Conservation (phyloP, 345 rosid species). For the Eucalyptus erythrocorys region DNA sequence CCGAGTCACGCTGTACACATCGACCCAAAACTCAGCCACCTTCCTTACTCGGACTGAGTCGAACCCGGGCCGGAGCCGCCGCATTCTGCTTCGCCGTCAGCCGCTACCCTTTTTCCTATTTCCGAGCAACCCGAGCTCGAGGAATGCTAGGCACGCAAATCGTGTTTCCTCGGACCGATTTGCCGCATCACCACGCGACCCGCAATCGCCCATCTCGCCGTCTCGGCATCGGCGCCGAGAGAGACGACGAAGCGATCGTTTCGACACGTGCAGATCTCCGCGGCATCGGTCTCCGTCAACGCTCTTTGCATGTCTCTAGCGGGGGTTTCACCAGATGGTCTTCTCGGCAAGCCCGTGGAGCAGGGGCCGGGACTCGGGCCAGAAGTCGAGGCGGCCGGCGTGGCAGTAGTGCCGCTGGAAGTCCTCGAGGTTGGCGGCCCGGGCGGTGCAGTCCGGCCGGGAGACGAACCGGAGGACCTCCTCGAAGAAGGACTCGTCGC, state of each 20-base stretch:
- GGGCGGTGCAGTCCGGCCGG: conserved; percentile 36
- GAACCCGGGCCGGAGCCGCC: background rate
- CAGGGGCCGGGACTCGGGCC: conserved; percentile 77
- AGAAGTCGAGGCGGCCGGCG: conserved; percentile 35
- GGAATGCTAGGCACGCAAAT: background rate
- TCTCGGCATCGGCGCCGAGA: background rate
- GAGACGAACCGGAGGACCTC: conserved; percentile 67
- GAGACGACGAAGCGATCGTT: background rate
- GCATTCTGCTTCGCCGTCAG: background rate
- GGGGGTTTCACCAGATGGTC: conserved; percentile 23
- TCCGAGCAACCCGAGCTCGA: background rate
- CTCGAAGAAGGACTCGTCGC: conserved; percentile 81
- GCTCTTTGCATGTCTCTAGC: background rate
- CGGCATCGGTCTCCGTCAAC: background rate
- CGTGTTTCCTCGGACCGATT: background rate
- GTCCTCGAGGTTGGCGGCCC: conserved; percentile 42
- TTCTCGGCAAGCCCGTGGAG: conserved; percentile 45
- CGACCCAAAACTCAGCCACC: background rate
- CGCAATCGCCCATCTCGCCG: background rate
- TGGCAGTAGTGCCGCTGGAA: conserved; percentile 43
- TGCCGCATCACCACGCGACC: background rate
- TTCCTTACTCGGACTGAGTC: background rate
- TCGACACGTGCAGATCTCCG: background rate
- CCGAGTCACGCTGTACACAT: conserved; percentile 2
- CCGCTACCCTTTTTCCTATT: background rate